Evolutionary conservation across 306 rosid genomes (phyloP), one percentile per base, ranked within the genome.

Genomic region (Glycine latifolia): DNA sequence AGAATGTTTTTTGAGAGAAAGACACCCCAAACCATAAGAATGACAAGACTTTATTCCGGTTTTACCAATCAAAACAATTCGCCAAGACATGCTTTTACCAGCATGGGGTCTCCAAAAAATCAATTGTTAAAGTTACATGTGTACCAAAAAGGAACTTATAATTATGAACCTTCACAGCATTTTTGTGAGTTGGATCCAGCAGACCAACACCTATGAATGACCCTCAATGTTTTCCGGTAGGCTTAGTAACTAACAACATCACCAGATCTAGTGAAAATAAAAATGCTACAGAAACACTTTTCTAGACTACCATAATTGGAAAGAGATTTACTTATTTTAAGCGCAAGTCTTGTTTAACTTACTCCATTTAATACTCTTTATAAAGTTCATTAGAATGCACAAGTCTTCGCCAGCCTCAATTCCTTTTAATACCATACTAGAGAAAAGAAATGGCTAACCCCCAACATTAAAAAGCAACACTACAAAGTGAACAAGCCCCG

Each of bases 111-210:
- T 65, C 46, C 26, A 14, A 14, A 63, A 63, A 13, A 65, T 65
- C 20, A 65, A 65, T 65, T 37, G 48, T 65, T 39, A 37, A 10
- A 35, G 70, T 63, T 37, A 35, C 48, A 63, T 14, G 1, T 15
- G 72, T 56, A 75, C 69, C 69, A 20, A 47, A 62, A 46, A 48
- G 63, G 37, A 33, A 65, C 52, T 6, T 50, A 65, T 66, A 65
- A 77, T 77, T 10, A 66, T 77, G 37, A 37, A 39, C 43, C 37
- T 77, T 4, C 39, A 35, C 12, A 33, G 50, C 62, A 77, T n/a
- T 63, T 48, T 12, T 77, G 53, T 65, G 54, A 52, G 74, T 65
- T 65, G 71, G 71, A 65, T 65, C 71, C 71, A 26, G 31, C 31
- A 26, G 31, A 26, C 31, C 31, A 37, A 39, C 71, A 37, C 26